A percentile compares a stretch with the other conserved stretches of the same genome.
phyloP scores from a whole-genome alignment of 2,329 filamentous ascomycete species.

The Alternaria rosae region DNA sequence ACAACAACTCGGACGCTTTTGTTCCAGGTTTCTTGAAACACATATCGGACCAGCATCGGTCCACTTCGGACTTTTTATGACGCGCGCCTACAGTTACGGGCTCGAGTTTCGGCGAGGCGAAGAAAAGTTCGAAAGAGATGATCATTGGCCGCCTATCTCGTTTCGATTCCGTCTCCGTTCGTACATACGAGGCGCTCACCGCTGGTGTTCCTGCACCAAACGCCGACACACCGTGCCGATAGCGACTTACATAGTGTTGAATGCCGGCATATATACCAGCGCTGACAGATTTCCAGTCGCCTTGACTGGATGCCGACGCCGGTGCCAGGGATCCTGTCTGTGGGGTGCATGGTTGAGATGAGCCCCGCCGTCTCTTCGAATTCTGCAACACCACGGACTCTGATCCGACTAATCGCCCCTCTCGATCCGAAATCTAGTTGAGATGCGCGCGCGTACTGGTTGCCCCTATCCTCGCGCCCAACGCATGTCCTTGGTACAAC shows the following conservation, averaged over 20 bases:
- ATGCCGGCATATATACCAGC: constrained; percentile 6
- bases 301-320: constrained; percentile 1
- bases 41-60: constrained; percentile 6
- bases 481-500: constrained; percentile 8
- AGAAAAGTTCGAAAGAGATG: background rate
- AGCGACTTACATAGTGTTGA: background rate
- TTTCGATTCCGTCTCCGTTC: constrained; percentile 1
- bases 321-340: constrained; percentile 1
- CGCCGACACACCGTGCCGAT: constrained; percentile 1
- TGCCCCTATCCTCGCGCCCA: background rate
- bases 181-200: constrained; percentile 19
- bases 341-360: constrained; percentile 12
- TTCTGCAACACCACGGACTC: constrained; percentile 9
- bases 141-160: constrained; percentile 7
- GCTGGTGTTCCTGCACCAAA: constrained; percentile 8
- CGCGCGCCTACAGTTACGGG: background rate
- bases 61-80: constrained; percentile 5
- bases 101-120: background rate
- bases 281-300: background rate
- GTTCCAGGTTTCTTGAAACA: constrained; percentile 10
- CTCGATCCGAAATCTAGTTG: background rate
- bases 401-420: constrained; percentile 2
- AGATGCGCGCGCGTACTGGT: constrained; percentile 2
- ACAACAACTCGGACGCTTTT: background rate
- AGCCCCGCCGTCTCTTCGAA: constrained; percentile 3